phyloP scores from a whole-genome alignment of 1,139 yeast genomes.

The Kazachstania sp. region DNA sequence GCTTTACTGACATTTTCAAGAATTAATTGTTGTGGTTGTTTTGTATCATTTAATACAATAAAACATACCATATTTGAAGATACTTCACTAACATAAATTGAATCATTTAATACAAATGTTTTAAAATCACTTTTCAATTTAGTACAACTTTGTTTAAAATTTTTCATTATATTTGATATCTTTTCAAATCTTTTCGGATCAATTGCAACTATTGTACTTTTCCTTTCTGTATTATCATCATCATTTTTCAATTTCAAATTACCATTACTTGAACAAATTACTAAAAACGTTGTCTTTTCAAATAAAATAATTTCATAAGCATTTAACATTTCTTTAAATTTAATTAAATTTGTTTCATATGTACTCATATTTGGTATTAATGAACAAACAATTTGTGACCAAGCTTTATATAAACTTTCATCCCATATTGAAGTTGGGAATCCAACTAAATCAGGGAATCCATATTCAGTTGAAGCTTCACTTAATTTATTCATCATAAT shows the following conservation, averaged over 20 bases:
- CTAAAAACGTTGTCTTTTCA: slow-evolving; percentile 89
- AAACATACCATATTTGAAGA: slow-evolving; percentile 37
- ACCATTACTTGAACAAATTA: slow-evolving; percentile 66
- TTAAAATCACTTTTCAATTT: slow-evolving; percentile 72
- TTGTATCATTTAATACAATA: slow-evolving; percentile 31
- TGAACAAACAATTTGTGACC: slow-evolving; percentile 95
- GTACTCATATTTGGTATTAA: slow-evolving; percentile 83
- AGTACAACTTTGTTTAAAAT: slow-evolving; percentile 87
- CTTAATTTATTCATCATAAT: slow-evolving; percentile 79
- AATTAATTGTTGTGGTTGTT: slow-evolving; percentile 30
- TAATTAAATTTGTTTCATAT: slow-evolving; percentile 67
- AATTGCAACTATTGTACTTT: slow-evolving; percentile 10
- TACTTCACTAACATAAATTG: slow-evolving; percentile 40
- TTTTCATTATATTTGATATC: slow-evolving; percentile 86
- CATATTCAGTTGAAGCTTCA: slow-evolving; percentile 68
- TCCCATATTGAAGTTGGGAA: slow-evolving; percentile 98
- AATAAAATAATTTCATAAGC: slow-evolving; percentile 88
- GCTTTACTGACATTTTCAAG: slow-evolving; percentile 35
- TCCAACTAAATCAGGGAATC: slow-evolving; percentile 65
- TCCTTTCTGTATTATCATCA: background rate
- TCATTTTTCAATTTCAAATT: slow-evolving; percentile 8
- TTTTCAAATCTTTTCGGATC: slow-evolving; percentile 94
- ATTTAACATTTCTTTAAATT: slow-evolving; percentile 65
- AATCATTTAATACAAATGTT: slow-evolving; percentile 67
- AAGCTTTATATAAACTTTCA: slow-evolving; percentile 89